A percentile compares a stretch with the other conserved stretches of the same genome.
Evolutionary conservation across 2,329 filamentous ascomycete species (phyloP).

Genomic region (Fusarium scirpi): DNA sequence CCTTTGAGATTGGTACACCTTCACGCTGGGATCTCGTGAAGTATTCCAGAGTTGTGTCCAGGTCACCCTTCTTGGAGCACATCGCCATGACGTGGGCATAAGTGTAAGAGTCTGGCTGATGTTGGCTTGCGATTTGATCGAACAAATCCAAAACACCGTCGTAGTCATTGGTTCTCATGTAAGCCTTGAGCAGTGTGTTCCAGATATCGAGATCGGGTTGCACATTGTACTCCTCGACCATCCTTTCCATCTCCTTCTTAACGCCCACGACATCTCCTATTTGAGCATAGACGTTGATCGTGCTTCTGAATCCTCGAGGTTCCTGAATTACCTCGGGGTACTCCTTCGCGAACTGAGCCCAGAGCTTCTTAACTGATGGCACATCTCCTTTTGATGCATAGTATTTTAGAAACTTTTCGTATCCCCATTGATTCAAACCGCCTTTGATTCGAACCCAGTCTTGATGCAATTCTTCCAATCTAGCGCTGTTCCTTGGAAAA

Average conservation of each 20-base stretch:
- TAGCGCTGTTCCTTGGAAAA: slow-evolving; percentile 53
- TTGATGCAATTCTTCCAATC: slow-evolving; percentile 60
- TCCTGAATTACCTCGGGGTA: slow-evolving; percentile 53
- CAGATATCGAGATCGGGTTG: slow-evolving; percentile 71
- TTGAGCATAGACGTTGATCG: slow-evolving; percentile 79
- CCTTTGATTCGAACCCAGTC: slow-evolving; percentile 62
- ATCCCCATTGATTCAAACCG: slow-evolving; percentile 58
- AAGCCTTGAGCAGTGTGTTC: slow-evolving; percentile 82
- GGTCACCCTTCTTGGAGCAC: slow-evolving; percentile 77
- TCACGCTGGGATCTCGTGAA: slow-evolving; percentile 71
- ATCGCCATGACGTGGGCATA: slow-evolving; percentile 82
- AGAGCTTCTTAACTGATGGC: slow-evolving; percentile 59
- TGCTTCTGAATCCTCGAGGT: slow-evolving; percentile 62
- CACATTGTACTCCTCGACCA: slow-evolving; percentile 66
- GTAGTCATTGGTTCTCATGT: slow-evolving; percentile 74
- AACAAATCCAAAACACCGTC: slow-evolving; percentile 75
- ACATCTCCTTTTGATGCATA: slow-evolving; percentile 63
- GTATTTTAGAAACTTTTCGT: slow-evolving; percentile 62
- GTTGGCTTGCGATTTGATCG: slow-evolving; percentile 63
- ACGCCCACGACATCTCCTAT: slow-evolving; percentile 73
- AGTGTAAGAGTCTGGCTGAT: slow-evolving; percentile 70
- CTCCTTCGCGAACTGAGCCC: slow-evolving; percentile 56
- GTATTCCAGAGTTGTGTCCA: slow-evolving; percentile 74
- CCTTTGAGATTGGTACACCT: slow-evolving; percentile 62
- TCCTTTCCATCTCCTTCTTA: slow-evolving; percentile 70